These are phyloP conservation scores for Serendipita vermifera DNA, from an alignment of 768 basidiomycete species.

Conservation along the genomic window DNA sequence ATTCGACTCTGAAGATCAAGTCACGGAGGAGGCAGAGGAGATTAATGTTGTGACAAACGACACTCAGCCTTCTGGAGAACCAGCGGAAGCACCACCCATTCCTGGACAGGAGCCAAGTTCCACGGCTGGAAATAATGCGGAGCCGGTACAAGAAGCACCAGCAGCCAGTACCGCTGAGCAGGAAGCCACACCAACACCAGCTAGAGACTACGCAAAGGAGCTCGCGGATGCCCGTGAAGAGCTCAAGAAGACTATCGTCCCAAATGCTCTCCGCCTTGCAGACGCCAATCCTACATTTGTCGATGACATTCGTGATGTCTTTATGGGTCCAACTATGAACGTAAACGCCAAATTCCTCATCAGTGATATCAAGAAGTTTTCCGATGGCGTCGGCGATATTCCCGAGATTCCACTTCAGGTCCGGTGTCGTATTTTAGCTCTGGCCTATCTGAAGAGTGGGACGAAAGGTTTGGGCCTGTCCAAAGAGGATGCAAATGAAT, in stretches of 20 bases:
- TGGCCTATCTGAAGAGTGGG: constrained; percentile 34
- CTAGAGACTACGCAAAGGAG: constrained; percentile 27
- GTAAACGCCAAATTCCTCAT: constrained; percentile 56
- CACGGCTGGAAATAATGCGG: constrained; percentile 17
- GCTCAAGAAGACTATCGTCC: constrained; percentile 49
- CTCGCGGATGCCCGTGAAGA: constrained; percentile 54
- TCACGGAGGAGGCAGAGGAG: constrained; percentile 22
- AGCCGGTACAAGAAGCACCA: constrained; percentile 8
- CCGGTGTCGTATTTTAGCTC: constrained; percentile 71
- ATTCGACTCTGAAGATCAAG: constrained; percentile 52
- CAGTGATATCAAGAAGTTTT: constrained; percentile 61
- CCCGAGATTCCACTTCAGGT: constrained; percentile 69
- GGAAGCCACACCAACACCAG: constrained; percentile 10
- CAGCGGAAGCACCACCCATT: constrained; percentile 10
- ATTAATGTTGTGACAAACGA: constrained; percentile 16
- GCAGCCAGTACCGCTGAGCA: constrained; percentile 9
- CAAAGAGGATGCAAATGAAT: constrained; percentile 31
- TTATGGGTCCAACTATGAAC: constrained; percentile 47
- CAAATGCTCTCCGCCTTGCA: constrained; percentile 61
- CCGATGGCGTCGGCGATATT: constrained; percentile 48
- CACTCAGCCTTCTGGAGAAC: background rate
- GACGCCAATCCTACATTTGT: constrained; percentile 80
- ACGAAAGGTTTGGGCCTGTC: background rate
- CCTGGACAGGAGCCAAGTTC: constrained; percentile 48
- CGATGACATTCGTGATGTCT: constrained; percentile 76